Evolutionary conservation across 768 basidiomycete genomes (phyloP), one percentile per base, ranked within the genome.

Genomic region (Lentinula guzmanii): DNA sequence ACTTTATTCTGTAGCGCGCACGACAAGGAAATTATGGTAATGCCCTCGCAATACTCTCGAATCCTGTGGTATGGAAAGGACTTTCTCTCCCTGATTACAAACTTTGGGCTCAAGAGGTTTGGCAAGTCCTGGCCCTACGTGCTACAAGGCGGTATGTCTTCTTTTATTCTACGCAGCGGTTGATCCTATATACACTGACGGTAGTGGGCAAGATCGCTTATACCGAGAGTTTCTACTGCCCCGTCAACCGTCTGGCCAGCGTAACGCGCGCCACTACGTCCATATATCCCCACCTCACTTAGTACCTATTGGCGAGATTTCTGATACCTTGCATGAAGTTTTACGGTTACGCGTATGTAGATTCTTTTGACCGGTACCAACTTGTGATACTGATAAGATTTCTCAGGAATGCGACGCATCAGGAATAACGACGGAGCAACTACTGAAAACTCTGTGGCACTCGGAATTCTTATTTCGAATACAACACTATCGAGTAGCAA

Each of bases 381-480:
- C 39, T 5, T 52, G 52, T 18, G 61, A n/a, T 48, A 48, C 46
- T 18, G 10, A 45, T 60, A 45, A 61, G 51, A 52, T 52, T 52
- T 28, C 54, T 18, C 52, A 93, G 92, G 78, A 83, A 69, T 79
- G 75, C 31, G 85, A 85, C 60, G 87, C 92, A 74, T 82, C 82
- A 7, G 76, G 85, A 21, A 76, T 79, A 24, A 77, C 83, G 1
- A 79, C 91, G 16, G 85, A 91, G 33, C 82, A 83, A 45, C 75
- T 94, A 28, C 74, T 95, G 31, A 84, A 80, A 61, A 83, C 87
- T 1, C 70, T 93, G 41, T 93, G 91, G 90, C 80, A 89, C 62
- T 84, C 91, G 0, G 91, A 94, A 70, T 91, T 90, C 68, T 82
- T 90, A 58, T 83, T 85, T 58, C 82, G 86, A 60, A 82, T 86